Evolutionary conservation across 345 rosid species (phyloP).

Genomic region (Noccaea caerulescens): DNA sequence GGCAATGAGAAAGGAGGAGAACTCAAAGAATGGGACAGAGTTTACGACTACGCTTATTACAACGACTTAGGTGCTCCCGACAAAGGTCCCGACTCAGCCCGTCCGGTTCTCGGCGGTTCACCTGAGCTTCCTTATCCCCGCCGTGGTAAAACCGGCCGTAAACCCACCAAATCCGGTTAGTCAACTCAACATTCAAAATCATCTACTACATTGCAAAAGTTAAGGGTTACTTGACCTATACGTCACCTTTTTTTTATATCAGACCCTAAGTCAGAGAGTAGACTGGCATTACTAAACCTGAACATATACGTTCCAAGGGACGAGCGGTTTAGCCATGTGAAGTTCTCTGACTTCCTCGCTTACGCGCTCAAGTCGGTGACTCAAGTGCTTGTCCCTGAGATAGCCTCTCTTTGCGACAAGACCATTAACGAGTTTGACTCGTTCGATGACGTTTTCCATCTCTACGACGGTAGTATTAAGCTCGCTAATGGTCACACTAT

Average conservation of each 20-base stretch:
- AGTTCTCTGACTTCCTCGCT: conserved; percentile 89
- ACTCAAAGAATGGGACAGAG: conserved; percentile 92
- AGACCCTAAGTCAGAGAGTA: conserved; percentile 71
- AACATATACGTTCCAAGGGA: conserved; percentile 91
- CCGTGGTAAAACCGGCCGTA: conserved; percentile 84
- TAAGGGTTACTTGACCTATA: conserved; percentile 23
- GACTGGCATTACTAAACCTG: conserved; percentile 70
- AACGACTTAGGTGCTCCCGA: conserved; percentile 87
- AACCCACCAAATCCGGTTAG: conserved; percentile 66
- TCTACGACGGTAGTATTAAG: conserved; percentile 71
- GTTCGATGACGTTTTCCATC: conserved; percentile 65
- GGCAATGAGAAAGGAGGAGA: conserved; percentile 60
- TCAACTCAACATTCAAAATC: not conserved
- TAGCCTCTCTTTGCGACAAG: conserved; percentile 67
- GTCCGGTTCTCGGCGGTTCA: conserved; percentile 83
- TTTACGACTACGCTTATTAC: conserved; percentile 84
- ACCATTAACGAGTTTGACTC: conserved; percentile 84
- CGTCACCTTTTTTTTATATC: conserved; percentile 33
- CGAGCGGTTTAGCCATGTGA: conserved; percentile 74
- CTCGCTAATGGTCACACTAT: conserved; percentile 45
- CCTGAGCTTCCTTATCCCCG: conserved; percentile 75
- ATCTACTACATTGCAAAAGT: not conserved
- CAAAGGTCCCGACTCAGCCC: conserved; percentile 55
- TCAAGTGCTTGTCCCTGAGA: conserved; percentile 73
- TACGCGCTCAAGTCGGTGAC: conserved; percentile 69